Evolutionary conservation across 2,329 filamentous ascomycete genomes (phyloP).

Genomic region (Diplodia intermedia): DNA sequence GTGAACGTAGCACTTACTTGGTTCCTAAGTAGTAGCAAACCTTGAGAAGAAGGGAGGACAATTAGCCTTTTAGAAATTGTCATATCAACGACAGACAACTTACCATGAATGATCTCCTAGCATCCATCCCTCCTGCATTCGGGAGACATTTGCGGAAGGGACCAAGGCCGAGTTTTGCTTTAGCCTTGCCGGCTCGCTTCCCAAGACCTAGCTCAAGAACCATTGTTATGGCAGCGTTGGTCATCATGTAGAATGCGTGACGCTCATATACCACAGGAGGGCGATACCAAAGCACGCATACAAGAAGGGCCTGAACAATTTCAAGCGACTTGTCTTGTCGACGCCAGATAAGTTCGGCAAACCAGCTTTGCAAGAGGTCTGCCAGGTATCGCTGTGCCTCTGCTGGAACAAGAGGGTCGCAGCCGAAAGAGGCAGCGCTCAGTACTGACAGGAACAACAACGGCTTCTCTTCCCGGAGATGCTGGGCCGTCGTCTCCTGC

Average conservation of each 20-base stretch:
- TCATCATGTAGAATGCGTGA: constrained; percentile 87
- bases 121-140: constrained; percentile 63
- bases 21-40: constrained; percentile 65
- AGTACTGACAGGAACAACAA: constrained; percentile 66
- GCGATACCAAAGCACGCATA: constrained; percentile 83
- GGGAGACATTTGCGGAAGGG: constrained; percentile 46
- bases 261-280: constrained; percentile 84
- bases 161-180: constrained; percentile 46
- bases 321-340: constrained; percentile 83
- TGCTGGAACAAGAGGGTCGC: constrained; percentile 53
- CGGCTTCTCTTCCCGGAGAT: constrained; percentile 64
- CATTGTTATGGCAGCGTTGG: constrained; percentile 82
- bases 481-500: constrained; percentile 59
- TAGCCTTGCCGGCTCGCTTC: constrained; percentile 57
- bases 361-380: constrained; percentile 72
- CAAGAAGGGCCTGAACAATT: constrained; percentile 77
- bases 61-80: not conserved
- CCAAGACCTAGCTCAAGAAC: constrained; percentile 83
- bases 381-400: constrained; percentile 68
- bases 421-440: constrained; percentile 59
- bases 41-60: not conserved
- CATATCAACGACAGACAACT: not conserved
- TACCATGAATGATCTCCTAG: constrained; percentile 64
- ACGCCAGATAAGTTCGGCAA: constrained; percentile 77
- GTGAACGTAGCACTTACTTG: constrained; percentile 48